phyloP scores from a whole-genome alignment of 495 filamentous ascomycete species.

The Aspergillus ellipticus region DNA sequence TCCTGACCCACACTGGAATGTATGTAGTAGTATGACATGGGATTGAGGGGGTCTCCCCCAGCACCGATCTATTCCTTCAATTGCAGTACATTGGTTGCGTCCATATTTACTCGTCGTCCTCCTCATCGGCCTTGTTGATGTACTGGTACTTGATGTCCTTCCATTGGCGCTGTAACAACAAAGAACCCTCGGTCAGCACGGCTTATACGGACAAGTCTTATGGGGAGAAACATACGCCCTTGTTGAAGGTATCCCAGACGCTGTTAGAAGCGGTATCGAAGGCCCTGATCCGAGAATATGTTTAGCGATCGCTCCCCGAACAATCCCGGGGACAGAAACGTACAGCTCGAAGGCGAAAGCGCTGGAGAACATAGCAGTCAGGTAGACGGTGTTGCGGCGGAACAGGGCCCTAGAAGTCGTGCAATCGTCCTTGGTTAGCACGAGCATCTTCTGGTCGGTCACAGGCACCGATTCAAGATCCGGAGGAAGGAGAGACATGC shows the following conservation, averaged over 20 bases:
- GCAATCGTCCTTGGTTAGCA: conserved; percentile 18
- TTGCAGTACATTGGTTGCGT: conserved; percentile 1
- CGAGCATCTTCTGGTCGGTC: neutral
- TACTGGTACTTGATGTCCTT: conserved; percentile 96
- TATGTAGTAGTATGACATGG: conserved; percentile 29
- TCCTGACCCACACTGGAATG: conserved; percentile 2
- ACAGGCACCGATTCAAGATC: conserved; percentile 10
- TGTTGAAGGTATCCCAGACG: conserved; percentile 86
- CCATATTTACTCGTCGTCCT: conserved; percentile 47
- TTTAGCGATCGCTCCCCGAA: conserved; percentile 7
- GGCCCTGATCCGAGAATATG: conserved; percentile 48
- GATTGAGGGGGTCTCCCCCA: neutral
- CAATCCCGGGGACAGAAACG: conserved; percentile 26
- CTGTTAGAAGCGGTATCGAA: conserved; percentile 74
- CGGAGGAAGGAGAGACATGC: conserved; percentile 54
- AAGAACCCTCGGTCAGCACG: conserved; percentile 28
- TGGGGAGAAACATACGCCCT: conserved; percentile 64
- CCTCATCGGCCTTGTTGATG: conserved; percentile 59
- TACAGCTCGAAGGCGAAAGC: conserved; percentile 96
- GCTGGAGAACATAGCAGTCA: conserved; percentile 76
- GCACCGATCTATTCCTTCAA: conserved; percentile 10
- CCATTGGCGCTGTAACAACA: conserved; percentile 82
- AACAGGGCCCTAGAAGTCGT: conserved; percentile 64
- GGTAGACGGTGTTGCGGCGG: conserved; percentile 78
- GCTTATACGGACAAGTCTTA: neutral